Percentiles rank a stretch among this genome's conserved stretches.
phyloP scores from a whole-genome alignment of 1,139 yeast species.

The Scheffersomyces insectosa region DNA sequence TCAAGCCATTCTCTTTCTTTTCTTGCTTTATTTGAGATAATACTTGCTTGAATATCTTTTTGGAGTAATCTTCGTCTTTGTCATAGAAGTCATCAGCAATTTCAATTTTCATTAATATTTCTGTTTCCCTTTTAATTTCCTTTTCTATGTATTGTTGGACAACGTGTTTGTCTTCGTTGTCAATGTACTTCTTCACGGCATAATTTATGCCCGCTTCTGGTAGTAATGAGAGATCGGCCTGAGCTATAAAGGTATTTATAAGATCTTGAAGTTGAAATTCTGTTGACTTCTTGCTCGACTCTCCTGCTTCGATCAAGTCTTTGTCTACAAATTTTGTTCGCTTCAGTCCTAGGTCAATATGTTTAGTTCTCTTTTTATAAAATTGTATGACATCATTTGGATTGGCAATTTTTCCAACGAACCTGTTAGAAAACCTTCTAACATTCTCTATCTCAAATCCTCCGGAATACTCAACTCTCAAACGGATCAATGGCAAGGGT shows the following conservation, averaged over 20 bases:
- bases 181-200: constrained; percentile 71
- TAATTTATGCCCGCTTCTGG: constrained; percentile 76
- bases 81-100: constrained; percentile 35
- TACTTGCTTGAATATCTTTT: constrained; percentile 29
- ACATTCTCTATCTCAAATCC: constrained; percentile 93
- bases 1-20: constrained; percentile 2
- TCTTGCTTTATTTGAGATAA: constrained; percentile 26
- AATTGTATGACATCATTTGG: constrained; percentile 80
- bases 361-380: constrained; percentile 44
- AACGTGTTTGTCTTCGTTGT: constrained; percentile 78
- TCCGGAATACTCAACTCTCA: constrained; percentile 86
- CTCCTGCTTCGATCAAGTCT: constrained; percentile 20
- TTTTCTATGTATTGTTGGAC: constrained; percentile 67
- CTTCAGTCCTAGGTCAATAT: constrained; percentile 12
- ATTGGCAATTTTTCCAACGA: constrained; percentile 90
- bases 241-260: constrained; percentile 60
- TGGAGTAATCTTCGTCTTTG: constrained; percentile 28
- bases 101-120: constrained; percentile 50
- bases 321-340: constrained; percentile 25
- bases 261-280: constrained; percentile 56
- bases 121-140: constrained; percentile 64
- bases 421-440: constrained; percentile 81
- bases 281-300: constrained; percentile 22
- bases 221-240: constrained; percentile 66
- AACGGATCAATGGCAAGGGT: constrained; percentile 78